Percentiles rank a stretch among this genome's conserved stretches.
These are phyloP conservation scores for Lachnellula suecica DNA, from an alignment of 2,329 filamentous ascomycete genomes.

Conservation along the genomic window DNA sequence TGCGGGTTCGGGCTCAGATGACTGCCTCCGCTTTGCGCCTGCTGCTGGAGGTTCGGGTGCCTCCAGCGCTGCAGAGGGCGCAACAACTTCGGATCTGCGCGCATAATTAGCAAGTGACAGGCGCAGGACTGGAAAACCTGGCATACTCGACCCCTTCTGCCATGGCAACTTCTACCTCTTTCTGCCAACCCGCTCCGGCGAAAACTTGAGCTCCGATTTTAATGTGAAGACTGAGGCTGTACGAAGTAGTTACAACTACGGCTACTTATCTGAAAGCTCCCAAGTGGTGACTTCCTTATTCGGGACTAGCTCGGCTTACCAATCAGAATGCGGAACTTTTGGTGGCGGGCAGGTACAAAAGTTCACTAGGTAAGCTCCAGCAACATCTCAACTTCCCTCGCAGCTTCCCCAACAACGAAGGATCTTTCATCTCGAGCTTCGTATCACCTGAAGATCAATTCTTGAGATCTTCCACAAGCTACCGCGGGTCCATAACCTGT, in stretches of 20 bases:
- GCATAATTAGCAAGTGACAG: no score
- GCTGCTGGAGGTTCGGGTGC: conserved; percentile 17
- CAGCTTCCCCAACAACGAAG: not conserved
- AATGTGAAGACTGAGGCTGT: no score
- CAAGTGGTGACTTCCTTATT: conserved; percentile 3
- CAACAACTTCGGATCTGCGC: conserved; percentile 35
- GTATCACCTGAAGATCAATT: not conserved
- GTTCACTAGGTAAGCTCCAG: not conserved
- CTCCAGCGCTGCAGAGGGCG: conserved; percentile 27
- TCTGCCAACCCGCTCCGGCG: not conserved
- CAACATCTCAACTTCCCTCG: not conserved
- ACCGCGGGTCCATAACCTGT: not conserved
- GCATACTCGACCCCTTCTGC: conserved; percentile 24
- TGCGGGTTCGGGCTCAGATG: conserved; percentile 48
- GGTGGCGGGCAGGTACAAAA: not conserved
- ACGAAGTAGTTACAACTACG: not conserved
- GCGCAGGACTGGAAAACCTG: no score
- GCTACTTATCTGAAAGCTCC: not conserved
- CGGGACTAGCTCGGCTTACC: not conserved
- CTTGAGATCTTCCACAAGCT: not conserved
- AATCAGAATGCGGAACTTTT: not conserved
- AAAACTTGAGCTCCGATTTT: no score
- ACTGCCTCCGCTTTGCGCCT: conserved; percentile 44
- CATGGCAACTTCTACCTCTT: conserved; percentile 15
- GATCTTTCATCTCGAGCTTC: not conserved